Evolutionary conservation across 176 grass and related monocot species (phyloP).

Genomic region (Zizania latifolia): DNA sequence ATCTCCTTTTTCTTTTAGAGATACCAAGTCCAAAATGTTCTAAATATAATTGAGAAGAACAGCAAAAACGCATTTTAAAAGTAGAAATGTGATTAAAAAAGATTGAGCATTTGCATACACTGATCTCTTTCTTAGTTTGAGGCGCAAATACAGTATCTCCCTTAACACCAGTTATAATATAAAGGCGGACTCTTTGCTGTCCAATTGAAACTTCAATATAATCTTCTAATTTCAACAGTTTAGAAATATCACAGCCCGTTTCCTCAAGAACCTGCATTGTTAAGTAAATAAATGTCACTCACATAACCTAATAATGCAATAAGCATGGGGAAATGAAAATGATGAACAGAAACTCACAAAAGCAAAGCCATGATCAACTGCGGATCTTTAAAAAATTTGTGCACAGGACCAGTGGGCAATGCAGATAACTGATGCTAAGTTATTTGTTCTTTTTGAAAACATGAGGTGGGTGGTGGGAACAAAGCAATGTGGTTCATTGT

Average conservation of each 20-base stretch:
- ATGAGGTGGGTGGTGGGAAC: background rate
- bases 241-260: slow-evolving; percentile 91
- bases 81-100: background rate
- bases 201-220: slow-evolving; percentile 81
- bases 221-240: slow-evolving; percentile 65
- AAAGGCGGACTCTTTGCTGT: slow-evolving; percentile 84
- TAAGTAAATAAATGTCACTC: slow-evolving; percentile 2
- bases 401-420: background rate
- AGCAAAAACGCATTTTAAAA: background rate
- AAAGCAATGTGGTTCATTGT: background rate
- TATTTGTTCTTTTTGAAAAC: background rate
- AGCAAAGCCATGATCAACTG: background rate
- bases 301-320: background rate
- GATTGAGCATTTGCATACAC: slow-evolving; percentile 49
- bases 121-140: slow-evolving; percentile 98
- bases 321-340: background rate
- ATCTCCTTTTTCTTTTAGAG: background rate
- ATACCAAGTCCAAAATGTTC: background rate
- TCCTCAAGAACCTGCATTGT: slow-evolving; percentile 77
- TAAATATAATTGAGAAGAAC: background rate
- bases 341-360: slow-evolving; percentile 1
- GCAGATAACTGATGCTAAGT: background rate
- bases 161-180: slow-evolving; percentile 78
- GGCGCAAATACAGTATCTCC: slow-evolving; percentile 79
- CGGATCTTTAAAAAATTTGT: background rate